Conservation (phyloP, 2,329 filamentous ascomycete genomes). For the Thermothelomyces thermophilus region DNA sequence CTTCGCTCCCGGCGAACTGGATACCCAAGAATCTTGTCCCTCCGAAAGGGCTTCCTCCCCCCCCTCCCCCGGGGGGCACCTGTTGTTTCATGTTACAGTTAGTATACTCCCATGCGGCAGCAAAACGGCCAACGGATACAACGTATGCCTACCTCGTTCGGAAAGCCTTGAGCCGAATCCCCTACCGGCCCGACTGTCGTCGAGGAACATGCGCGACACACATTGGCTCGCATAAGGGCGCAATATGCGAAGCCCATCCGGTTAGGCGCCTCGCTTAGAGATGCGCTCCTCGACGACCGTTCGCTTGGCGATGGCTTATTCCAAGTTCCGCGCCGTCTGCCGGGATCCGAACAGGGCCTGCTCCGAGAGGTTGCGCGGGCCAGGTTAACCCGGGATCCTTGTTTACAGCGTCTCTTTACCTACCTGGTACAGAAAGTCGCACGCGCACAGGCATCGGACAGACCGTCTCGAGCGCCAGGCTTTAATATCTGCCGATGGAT, state of each 20-base stretch:
- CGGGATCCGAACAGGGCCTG: slow-evolving; percentile 18
- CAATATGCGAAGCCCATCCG: slow-evolving; percentile 5
- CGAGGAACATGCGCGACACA: neutral
- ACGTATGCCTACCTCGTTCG: neutral
- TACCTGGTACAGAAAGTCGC: no score
- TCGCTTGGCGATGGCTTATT: neutral
- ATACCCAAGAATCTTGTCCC: slow-evolving; percentile 1
- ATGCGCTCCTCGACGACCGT: neutral
- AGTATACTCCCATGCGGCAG: neutral
- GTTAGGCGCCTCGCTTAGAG: slow-evolving; percentile 2
- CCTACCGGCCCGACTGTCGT: slow-evolving; percentile 13
- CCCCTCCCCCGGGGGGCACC: neutral
- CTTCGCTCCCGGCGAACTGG: slow-evolving; percentile 20
- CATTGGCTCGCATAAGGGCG: neutral
- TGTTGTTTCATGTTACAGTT: slow-evolving; percentile 13
- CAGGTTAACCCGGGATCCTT: slow-evolving; percentile 11
- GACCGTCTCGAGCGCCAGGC: neutral
- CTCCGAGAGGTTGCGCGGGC: slow-evolving; percentile 12
- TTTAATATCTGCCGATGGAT: slow-evolving; percentile 16
- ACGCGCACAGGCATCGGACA: neutral
- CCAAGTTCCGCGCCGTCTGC: slow-evolving; percentile 13
- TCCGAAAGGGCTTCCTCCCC: neutral
- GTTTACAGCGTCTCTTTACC: neutral
- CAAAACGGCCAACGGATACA: neutral
- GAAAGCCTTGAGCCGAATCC: slow-evolving; percentile 3